phyloP scores from a whole-genome alignment of 2,329 filamentous ascomycete species.

The Sporothrix brasiliensis region DNA sequence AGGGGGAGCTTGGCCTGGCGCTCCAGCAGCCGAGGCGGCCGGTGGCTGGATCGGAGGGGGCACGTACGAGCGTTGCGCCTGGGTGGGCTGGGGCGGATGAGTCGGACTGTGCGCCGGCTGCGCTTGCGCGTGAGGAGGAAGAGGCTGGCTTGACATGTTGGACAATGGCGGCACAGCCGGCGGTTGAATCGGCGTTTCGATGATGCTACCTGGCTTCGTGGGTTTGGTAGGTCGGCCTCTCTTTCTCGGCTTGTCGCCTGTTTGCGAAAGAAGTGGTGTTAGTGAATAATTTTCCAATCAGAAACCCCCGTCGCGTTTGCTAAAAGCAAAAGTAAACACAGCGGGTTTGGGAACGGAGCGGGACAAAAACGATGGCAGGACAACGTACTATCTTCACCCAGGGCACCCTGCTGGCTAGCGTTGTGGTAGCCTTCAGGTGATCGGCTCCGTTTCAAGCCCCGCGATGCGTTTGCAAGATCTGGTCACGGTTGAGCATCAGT shows the following conservation, averaged over 20 bases:
- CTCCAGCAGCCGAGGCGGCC: conserved; percentile 37
- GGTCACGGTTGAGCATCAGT: conserved; percentile 27
- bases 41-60: conserved; percentile 54
- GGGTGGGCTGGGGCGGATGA: conserved; percentile 8
- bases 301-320: background rate
- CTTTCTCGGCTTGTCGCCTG: conserved; percentile 58
- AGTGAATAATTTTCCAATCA: conserved; percentile 37
- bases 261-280: conserved; percentile 41
- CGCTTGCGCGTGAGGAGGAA: conserved; percentile 27
- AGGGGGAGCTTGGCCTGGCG: conserved; percentile 51
- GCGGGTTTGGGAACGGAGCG: background rate
- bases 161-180: conserved; percentile 31
- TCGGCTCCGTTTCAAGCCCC: conserved; percentile 77
- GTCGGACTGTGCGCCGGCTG: conserved; percentile 31
- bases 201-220: conserved; percentile 54
- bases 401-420: conserved; percentile 54
- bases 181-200: conserved; percentile 57
- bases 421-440: conserved; percentile 70
- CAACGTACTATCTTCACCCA: conserved; percentile 75
- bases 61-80: conserved; percentile 29
- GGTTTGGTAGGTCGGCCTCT: conserved; percentile 65
- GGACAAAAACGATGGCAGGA: conserved; percentile 29
- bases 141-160: conserved; percentile 34
- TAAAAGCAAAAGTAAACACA: conserved; percentile 28
- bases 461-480: conserved; percentile 44